Base-by-base conservation (phyloP, 164 flowering plant species). In the Aristolochia californica region DNA sequence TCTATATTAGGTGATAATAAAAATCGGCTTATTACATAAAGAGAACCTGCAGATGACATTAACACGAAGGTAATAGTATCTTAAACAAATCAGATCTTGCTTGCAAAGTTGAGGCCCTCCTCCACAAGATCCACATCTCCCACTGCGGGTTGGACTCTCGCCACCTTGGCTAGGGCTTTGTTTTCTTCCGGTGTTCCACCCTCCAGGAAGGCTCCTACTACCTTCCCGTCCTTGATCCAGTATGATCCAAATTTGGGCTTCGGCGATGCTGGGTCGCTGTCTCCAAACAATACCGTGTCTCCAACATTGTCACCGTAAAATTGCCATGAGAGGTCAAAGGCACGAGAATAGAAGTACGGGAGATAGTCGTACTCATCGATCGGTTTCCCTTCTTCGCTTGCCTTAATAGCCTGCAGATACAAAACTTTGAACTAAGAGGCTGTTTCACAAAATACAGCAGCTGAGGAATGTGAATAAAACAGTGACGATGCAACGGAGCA, bases 261-360 rank as follows among this genome's bases (percentile, higher is more conserved):
- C 2, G 82, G 58, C 16, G 91, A 72, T 28, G 75, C 30, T n/a
- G 96, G 90, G 64, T 77, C 60, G 66, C 55, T 77, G 74, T 90
- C 88, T 1, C 99, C 99, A 62, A 88, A 94, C 15, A 90, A 50
- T 45, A 94, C 95, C 0, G 87, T 63, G 1, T 86, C 97, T 14
- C 97, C 97, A 10, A 86, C 97, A 62, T 90, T 94, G 80, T 94
- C 99, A 21, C 99, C 99, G 47, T 90, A 88, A 75, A 94, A 94
- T 62, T 90, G 97, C 99, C 99, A 94, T 12, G 97, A 83, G 24
- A 94, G 78, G 71, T 85, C 84, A 43, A 94, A 94, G 44, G 93
- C 50, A 17, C 97, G 88, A 16, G 99, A 94, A 49, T 87, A 94
- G 95, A 94, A 90, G 80, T 45, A 85, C 17, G 97, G 99, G 50